A percentile compares a stretch with the other conserved stretches of the same genome.
These are phyloP conservation scores for Corchorus capsularis DNA, from an alignment of 345 rosid genomes.

Conservation along the genomic window DNA sequence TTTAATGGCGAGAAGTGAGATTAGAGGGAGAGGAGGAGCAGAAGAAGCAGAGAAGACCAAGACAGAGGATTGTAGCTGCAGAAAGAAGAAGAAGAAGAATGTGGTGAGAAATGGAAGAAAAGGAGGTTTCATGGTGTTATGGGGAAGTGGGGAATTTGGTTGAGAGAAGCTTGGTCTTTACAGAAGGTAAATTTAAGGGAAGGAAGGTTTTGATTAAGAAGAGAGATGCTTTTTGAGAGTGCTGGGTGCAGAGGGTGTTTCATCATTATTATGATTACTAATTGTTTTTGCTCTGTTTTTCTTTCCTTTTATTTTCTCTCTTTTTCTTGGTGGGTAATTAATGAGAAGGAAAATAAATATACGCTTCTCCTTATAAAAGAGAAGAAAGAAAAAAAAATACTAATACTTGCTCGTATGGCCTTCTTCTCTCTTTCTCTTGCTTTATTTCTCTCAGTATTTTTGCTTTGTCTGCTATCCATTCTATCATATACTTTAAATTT, in stretches of 20 bases:
- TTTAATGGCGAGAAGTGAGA: constrained; percentile 72
- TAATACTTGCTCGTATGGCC: too few species aligned
- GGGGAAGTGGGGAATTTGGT: constrained; percentile 36
- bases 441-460: constrained; percentile 17
- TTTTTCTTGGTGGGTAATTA: constrained; percentile 28
- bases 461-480: constrained; percentile 31
- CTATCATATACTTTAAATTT: constrained; percentile 22
- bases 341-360: constrained; percentile 3
- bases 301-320: too few species aligned
- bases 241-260: constrained; percentile 56
- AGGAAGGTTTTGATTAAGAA: constrained; percentile 35
- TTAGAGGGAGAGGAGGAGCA: constrained; percentile 59
- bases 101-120: constrained; percentile 33
- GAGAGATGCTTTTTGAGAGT: constrained; percentile 52
- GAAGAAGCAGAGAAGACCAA: constrained; percentile 31
- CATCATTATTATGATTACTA: constrained; percentile 46
- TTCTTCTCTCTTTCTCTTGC: background rate
- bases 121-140: constrained; percentile 46
- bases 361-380: too few species aligned
- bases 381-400: too few species aligned
- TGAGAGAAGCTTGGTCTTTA: constrained; percentile 26
- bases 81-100: constrained; percentile 33
- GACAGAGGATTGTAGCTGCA: constrained; percentile 19
- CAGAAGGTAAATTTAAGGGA: constrained; percentile 59
- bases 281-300: constrained; percentile 25